Base-by-base conservation (phyloP, 345 rosid species). In the Balakata baccata region DNA sequence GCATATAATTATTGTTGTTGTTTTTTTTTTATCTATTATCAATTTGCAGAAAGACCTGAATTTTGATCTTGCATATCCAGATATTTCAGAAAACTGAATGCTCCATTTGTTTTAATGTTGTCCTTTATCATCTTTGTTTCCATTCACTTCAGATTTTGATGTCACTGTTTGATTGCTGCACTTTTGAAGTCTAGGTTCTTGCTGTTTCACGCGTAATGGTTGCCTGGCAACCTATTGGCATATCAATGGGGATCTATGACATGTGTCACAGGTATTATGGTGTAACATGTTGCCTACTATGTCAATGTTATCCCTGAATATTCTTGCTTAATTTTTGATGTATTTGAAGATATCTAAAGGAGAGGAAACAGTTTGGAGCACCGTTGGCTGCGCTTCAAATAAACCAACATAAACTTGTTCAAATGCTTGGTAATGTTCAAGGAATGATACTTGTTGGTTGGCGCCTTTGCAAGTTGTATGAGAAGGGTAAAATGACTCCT, bases 351-450 rank as follows among this genome's bases (percentile, higher is more conserved):
- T 95, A 95, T 81, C 81, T 91, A 67, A 86, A 83, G 79, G 98
- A 95, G 89, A 89, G 99, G 80, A 89, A 89, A 81, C 99, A 93
- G 85, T 95, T 95, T 81, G 97, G 97, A 86, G 98, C 93, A 69
- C 98, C 97, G 34, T 79, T 95, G 83, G 99, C 97, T 63, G 91
- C 99, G 70, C 93, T 91, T 80, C 99, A 90, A 76, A 58, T 92
- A 67, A 92, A 88, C 85, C 99, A 95, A 75, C 94, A 89, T 86
- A 95, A 92, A 83, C 98, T 95, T 71, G 94, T 90, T 52, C 82
- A 80, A 66, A 92, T 95, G 89, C 84, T 93, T 72, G 94, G 98
- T 22, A 88, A 92, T 81, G 81, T 95, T 72, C 97, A 95, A 80
- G 98, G 96, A 14, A 95, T 95, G 96, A 59, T 84, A 76, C 90